These are phyloP conservation scores for Trichoderma sp. DNA, from an alignment of 2,329 filamentous ascomycete species.

Conservation along the genomic window DNA sequence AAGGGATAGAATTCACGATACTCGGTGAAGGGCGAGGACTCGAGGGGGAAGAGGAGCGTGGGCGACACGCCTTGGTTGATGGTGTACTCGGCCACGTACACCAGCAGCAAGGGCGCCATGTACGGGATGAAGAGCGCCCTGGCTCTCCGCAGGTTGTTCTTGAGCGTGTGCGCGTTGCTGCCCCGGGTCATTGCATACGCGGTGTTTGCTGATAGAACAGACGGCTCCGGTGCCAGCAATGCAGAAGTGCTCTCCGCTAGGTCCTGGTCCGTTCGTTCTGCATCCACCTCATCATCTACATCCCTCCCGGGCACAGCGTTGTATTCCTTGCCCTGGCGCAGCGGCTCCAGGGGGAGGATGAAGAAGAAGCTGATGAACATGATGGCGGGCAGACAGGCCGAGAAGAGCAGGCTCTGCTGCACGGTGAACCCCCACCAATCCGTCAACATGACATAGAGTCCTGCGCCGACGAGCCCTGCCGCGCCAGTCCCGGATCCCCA, in stretches of 20 bases:
- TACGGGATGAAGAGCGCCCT: slow-evolving; percentile 71
- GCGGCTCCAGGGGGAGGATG: slow-evolving; percentile 66
- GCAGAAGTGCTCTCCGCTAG: slow-evolving; percentile 48
- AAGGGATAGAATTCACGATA: slow-evolving; percentile 91
- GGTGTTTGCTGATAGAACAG: slow-evolving; percentile 32
- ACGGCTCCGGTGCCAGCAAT: slow-evolving; percentile 50
- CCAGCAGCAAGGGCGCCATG: slow-evolving; percentile 88
- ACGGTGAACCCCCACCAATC: slow-evolving; percentile 77
- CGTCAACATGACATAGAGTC: slow-evolving; percentile 83
- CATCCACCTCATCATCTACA: slow-evolving; percentile 42
- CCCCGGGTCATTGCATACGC: slow-evolving; percentile 35
- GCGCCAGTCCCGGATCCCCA: slow-evolving; percentile 94
- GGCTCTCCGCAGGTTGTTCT: slow-evolving; percentile 64
- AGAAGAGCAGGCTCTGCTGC: slow-evolving; percentile 71
- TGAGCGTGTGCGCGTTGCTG: slow-evolving; percentile 43
- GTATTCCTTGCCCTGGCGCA: slow-evolving; percentile 62
- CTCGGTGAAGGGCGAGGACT: slow-evolving; percentile 73
- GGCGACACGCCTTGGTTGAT: slow-evolving; percentile 95
- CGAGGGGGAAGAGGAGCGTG: slow-evolving; percentile 82
- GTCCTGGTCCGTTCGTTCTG: slow-evolving; percentile 39
- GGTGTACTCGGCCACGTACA: slow-evolving; percentile 95
- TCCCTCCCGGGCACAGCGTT: slow-evolving; percentile 52
- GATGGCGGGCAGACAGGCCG: slow-evolving; percentile 75
- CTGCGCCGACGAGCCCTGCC: slow-evolving; percentile 83
- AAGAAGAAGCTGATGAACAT: slow-evolving; percentile 88